phyloP scores from a whole-genome alignment of 2,329 filamentous ascomycete genomes.

The Westerdykella sp. region DNA sequence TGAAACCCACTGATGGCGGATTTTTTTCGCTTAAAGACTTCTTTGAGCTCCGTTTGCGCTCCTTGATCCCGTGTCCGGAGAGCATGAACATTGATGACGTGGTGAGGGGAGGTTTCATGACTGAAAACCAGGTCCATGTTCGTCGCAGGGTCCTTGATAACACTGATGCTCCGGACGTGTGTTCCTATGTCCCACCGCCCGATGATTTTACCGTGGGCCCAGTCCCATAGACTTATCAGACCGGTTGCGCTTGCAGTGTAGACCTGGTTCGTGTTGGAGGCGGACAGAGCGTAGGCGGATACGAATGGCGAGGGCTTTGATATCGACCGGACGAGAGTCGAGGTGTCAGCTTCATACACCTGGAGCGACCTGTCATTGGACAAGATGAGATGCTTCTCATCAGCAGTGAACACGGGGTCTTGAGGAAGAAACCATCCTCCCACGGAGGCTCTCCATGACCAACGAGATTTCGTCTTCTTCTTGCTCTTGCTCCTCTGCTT shows the following conservation, averaged over 20 bases:
- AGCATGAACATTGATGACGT: slow-evolving; percentile 35
- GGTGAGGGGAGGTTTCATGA: slow-evolving; percentile 29
- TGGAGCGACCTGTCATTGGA: slow-evolving; percentile 69
- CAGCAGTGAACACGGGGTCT: slow-evolving; percentile 53
- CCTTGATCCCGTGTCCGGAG: slow-evolving; percentile 24
- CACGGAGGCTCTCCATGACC: slow-evolving; percentile 41
- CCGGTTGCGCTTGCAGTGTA: slow-evolving; percentile 50
- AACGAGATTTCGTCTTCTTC: slow-evolving; percentile 16
- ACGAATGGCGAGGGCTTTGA: slow-evolving; percentile 42
- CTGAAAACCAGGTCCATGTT: slow-evolving; percentile 36
- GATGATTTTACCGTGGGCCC: slow-evolving; percentile 44
- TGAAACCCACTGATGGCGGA: slow-evolving; percentile 35
- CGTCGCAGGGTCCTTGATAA: slow-evolving; percentile 24
- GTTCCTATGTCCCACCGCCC: slow-evolving; percentile 40
- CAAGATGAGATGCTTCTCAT: slow-evolving; percentile 62
- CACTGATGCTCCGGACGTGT: slow-evolving; percentile 30
- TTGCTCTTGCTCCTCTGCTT: slow-evolving; percentile 13
- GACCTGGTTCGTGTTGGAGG: slow-evolving; percentile 45
- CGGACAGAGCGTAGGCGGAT: slow-evolving; percentile 48
- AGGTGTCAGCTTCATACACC: slow-evolving; percentile 75
- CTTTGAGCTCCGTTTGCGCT: slow-evolving; percentile 28
- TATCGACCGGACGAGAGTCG: slow-evolving; percentile 70
- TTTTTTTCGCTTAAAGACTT: slow-evolving; percentile 33
- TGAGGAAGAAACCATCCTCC: slow-evolving; percentile 52
- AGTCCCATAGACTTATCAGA: slow-evolving; percentile 53